These are phyloP conservation scores for Cerrena zonata DNA, from an alignment of 1,284 basidiomycete species.

Conservation along the genomic window DNA sequence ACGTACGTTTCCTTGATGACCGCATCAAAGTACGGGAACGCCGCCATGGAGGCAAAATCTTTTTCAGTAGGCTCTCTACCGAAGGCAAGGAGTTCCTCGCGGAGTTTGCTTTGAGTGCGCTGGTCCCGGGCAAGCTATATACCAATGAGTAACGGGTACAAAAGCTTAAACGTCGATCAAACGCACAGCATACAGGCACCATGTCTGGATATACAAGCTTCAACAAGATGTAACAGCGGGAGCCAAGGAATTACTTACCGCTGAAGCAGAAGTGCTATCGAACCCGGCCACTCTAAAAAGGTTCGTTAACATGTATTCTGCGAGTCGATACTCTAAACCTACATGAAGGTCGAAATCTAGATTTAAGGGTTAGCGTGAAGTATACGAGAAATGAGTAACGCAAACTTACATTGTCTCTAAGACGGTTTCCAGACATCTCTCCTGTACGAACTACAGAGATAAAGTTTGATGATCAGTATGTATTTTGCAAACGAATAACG, in stretches of 20 bases:
- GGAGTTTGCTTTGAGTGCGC: neutral
- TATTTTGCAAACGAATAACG: neutral
- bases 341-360: neutral
- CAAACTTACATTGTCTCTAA: neutral
- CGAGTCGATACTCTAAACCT: neutral
- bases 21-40: neutral
- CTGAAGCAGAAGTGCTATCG: neutral
- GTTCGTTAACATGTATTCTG: too few species aligned
- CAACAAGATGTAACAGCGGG: too few species aligned
- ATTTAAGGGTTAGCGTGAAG: too few species aligned
- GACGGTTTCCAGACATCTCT: neutral
- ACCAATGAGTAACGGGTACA: too few species aligned
- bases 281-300: too few species aligned
- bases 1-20: neutral
- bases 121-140: neutral
- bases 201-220: neutral
- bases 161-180: neutral
- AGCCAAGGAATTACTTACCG: too few species aligned
- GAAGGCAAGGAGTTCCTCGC: neutral
- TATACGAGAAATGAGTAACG: too few species aligned
- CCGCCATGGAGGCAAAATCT: neutral
- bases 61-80: neutral
- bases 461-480: neutral
- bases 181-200: neutral
- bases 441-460: neutral